Conservation (phyloP, 768 basidiomycete genomes). For the Suillus brevipes region DNA sequence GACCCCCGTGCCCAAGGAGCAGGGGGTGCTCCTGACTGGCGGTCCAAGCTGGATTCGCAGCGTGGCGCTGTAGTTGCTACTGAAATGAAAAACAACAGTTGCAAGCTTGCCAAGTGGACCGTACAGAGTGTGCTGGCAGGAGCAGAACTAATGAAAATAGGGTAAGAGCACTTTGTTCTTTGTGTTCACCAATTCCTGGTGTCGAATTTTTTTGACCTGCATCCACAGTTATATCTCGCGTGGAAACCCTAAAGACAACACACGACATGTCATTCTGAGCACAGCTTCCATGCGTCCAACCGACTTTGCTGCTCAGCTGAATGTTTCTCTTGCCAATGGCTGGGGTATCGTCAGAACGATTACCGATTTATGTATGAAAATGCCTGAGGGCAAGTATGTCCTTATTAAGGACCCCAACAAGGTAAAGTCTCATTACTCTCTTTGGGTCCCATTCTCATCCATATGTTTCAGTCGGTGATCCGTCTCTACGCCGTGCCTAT, state of each 20-base stretch:
- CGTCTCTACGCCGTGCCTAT: slow-evolving; percentile 91
- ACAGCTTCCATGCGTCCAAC: slow-evolving; percentile 92
- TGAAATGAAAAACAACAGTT: slow-evolving; percentile 99
- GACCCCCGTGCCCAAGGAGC: slow-evolving; percentile 87
- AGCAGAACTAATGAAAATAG: slow-evolving; percentile 95
- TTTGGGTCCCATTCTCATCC: slow-evolving; percentile 11
- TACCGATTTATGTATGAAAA: slow-evolving; percentile 91
- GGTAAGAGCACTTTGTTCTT: slow-evolving; percentile 48
- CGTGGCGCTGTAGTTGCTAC: slow-evolving; percentile 97
- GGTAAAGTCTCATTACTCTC: slow-evolving; percentile 47
- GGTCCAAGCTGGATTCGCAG: slow-evolving; percentile 93
- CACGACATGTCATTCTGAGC: slow-evolving; percentile 93
- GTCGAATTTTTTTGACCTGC: slow-evolving; percentile 5
- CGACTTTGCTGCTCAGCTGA: slow-evolving; percentile 94
- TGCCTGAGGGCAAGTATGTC: slow-evolving; percentile 98
- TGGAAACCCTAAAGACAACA: slow-evolving; percentile 89
- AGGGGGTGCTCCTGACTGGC: slow-evolving; percentile 98
- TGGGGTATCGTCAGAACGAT: slow-evolving; percentile 99
- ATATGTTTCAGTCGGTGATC: slow-evolving; percentile 73
- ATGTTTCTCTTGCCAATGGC: slow-evolving; percentile 91
- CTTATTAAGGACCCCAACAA: slow-evolving; percentile 97
- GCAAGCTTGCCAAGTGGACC: slow-evolving; percentile 96
- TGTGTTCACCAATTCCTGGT: slow-evolving; percentile 12
- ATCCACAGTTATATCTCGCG: slow-evolving; percentile 86
- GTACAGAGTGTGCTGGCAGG: slow-evolving; percentile 94